phyloP scores from a whole-genome alignment of 257 asterid species.

The Oldenlandia corymbosa region DNA sequence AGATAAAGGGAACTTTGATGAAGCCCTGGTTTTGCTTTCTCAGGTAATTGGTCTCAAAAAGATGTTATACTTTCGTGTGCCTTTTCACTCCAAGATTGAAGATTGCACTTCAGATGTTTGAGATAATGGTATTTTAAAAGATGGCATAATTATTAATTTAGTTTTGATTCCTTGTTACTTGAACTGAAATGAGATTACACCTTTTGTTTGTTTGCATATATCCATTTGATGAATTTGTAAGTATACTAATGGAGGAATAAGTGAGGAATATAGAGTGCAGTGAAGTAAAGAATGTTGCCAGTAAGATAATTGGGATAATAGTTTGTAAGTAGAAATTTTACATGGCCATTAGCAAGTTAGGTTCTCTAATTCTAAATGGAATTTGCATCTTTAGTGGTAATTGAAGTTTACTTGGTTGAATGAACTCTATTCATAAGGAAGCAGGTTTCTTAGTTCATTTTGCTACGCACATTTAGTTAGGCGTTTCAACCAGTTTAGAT shows the following conservation, averaged over 20 bases:
- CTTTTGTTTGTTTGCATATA: no score
- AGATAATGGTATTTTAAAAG: background rate
- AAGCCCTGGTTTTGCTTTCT: slow-evolving; percentile 51
- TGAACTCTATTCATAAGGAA: background rate
- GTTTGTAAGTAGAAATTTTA: background rate
- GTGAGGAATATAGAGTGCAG: background rate
- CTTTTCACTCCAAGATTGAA: background rate
- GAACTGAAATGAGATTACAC: no score
- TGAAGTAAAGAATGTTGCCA: background rate
- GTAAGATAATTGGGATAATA: background rate
- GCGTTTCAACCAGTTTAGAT: background rate
- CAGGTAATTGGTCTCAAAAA: slow-evolving; percentile 39
- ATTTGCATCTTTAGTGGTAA: background rate
- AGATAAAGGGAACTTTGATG: slow-evolving; percentile 40
- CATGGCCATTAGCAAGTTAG: background rate
- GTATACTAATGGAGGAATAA: background rate
- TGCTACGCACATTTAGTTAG: background rate
- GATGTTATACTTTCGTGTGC: background rate
- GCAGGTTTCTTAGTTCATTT: background rate
- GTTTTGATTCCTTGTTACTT: background rate
- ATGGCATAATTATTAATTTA: background rate
- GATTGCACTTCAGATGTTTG: background rate
- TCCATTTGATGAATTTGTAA: no score
- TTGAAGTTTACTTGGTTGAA: background rate
- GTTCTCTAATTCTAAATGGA: background rate